Base-by-base conservation (phyloP, 2,329 filamentous ascomycete species). In the Calonectria ilicicola region DNA sequence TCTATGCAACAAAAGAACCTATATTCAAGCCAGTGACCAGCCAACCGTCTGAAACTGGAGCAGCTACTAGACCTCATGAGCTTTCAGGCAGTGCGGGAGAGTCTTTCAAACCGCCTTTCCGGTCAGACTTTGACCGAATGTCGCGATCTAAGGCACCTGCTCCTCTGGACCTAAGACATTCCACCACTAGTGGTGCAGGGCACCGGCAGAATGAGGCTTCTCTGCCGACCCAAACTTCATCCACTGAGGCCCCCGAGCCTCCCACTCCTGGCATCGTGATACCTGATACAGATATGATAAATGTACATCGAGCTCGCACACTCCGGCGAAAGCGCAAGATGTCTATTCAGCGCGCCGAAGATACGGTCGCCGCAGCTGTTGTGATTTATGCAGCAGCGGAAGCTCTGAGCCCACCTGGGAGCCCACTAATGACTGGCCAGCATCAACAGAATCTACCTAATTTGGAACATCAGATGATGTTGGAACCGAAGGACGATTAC, bases 361-460 rank as follows among this genome's bases (percentile, higher is more conserved):
- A 90, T 70, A 85, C 86, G 40, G 81, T 90, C 38, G 89, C 89
- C 40, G 87, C 89, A 40, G 89, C 87, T 17, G 89, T 90, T 27
- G 85, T 90, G 27, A 85, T 90, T 23, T 89, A 89, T 73, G 88
- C 89, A 46, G 84, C 88, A 10, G 87, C 85, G 40, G 87, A 88
- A 72, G 85, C 84, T 51, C 79, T 89, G 70, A 87, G 85, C 69
- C 85, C 86, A 56, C 82, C 82, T 29, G 80, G 79, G 35, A 85
- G 84, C 76, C 85, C 81, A 29, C 65, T 69, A 69, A 76, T 63
- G 67, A 79, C 62, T 60, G 76, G 75, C 38, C 69, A 77, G 58
- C 56, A 79, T 62, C 77, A 82, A 60, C 75, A 77, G 65, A 76
- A 76, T 32, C 65, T 81, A 51, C 76, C 80, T 58, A 78, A 75